Conservation (phyloP, 176 grass and related monocot species). For the Phoenix roebelenii region DNA sequence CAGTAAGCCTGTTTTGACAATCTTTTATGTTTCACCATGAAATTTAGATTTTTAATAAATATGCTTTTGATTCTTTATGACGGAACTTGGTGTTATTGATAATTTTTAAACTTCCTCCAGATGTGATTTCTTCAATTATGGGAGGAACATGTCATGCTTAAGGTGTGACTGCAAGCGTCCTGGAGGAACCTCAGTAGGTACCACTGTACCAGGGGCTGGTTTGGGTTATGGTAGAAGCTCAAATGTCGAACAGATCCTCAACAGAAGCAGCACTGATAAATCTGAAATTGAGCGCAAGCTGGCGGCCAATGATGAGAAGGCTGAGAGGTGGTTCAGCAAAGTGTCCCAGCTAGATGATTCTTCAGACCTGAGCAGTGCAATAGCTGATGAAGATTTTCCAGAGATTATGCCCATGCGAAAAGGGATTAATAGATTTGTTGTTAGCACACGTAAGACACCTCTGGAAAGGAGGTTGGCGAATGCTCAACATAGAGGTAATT, state of each 20-base stretch:
- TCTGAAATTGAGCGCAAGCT: constrained; percentile 61
- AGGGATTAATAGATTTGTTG: constrained; percentile 65
- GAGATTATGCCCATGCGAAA: constrained; percentile 77
- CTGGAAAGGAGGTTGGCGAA: constrained; percentile 51
- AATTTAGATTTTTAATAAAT: neutral
- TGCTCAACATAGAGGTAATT: constrained; percentile 25
- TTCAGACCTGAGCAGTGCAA: constrained; percentile 48
- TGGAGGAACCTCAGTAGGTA: constrained; percentile 28
- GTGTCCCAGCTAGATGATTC: constrained; percentile 54
- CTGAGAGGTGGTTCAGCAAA: constrained; percentile 72
- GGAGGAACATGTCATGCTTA: constrained; percentile 83
- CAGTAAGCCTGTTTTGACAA: constrained; percentile 48
- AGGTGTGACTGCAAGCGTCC: constrained; percentile 74
- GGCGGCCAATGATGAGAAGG: constrained; percentile 55
- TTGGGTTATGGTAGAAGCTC: constrained; percentile 15
- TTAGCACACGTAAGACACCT: constrained; percentile 56
- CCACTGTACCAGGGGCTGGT: constrained; percentile 21
- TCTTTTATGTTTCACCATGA: neutral
- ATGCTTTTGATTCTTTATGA: too few species aligned
- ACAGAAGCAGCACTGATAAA: constrained; percentile 30
- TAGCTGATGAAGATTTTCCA: constrained; percentile 63
- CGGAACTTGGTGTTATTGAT: too few species aligned
- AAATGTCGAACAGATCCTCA: constrained; percentile 55
- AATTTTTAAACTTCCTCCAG: constrained; percentile 16
- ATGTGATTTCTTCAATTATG: constrained; percentile 89